Base-by-base conservation (phyloP, 2,329 filamentous ascomycete species). In the Trichoderma koningiopsis region DNA sequence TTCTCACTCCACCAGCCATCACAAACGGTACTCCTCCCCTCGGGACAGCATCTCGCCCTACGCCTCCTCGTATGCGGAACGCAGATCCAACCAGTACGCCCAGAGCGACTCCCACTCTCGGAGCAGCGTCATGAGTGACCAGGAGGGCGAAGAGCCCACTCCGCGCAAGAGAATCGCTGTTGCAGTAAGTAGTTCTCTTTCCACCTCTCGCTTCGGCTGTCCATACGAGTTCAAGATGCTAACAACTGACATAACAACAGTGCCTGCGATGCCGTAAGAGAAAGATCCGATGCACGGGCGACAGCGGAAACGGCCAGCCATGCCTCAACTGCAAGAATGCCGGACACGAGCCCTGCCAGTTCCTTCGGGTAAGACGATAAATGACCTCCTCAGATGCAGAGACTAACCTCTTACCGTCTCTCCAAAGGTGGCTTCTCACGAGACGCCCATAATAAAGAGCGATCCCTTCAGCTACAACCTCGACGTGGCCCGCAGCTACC, bases 201-300 rank as follows among this genome's bases (percentile, higher is more conserved):
- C 3, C 8, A 3, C 24, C 43, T 33, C 5, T 5, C 5, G 19
- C 27, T 29, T 14, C 19, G 24, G 6, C 19, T 27, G 29, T 49
- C 59, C 14, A 16, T 19, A 3, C 19, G n/a, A 43, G 1, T n/a
- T 10, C 3, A n/a, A 22, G 6, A n/a, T 43, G 11, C 61, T 56
- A n/a, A 57, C 40, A n/a, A 19, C 29, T 40, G 10, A 49, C 1
- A 19, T 22, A 68, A 64, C 71, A 47, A 67, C 72, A 97, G 95
- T 98, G 95, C 79, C 88, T 89, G 43, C 89, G 95, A 73, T 98
- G 95, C 80, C 89, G 95, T 71, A 94, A 95, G 82, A 88, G 95
- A 70, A 98, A 98, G 84, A 98, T 98, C 75, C 91, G 93, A 74
- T 98, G 95, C 82, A 97, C 92, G 76, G 95, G 95, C 55, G 93